Evolutionary conservation across 2,329 filamentous ascomycete genomes (phyloP).

Genomic region (Botrytis paeoniae): DNA sequence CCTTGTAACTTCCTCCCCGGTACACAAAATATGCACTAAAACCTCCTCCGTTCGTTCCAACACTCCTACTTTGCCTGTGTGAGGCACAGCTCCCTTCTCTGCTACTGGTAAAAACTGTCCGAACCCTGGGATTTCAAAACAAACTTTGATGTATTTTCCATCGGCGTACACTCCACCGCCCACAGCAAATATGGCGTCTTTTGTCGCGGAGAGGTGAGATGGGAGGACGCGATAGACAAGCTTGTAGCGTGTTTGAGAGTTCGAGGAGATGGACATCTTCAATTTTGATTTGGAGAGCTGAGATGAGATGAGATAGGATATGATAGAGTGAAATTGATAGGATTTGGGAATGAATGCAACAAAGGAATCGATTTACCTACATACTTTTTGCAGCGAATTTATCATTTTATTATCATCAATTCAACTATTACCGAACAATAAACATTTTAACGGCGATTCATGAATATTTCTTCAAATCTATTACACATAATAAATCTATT

Average conservation of each 20-base stretch:
- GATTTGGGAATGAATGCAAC: neutral
- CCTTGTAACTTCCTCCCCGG: slow-evolving; percentile 53
- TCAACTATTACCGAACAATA: neutral
- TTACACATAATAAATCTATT: neutral
- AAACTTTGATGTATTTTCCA: slow-evolving; percentile 53
- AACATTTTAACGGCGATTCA: neutral
- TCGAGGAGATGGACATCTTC: neutral
- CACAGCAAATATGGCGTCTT: slow-evolving; percentile 54
- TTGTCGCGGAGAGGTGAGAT: slow-evolving; percentile 46
- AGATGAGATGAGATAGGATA: neutral
- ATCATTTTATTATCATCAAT: neutral
- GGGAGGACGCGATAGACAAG: slow-evolving; percentile 52
- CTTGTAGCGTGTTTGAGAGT: slow-evolving; percentile 32
- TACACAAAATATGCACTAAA: slow-evolving; percentile 59
- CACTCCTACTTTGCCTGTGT: slow-evolving; percentile 55
- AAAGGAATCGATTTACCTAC: neutral
- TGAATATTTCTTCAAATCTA: neutral
- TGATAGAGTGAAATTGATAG: neutral
- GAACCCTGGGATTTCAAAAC: slow-evolving; percentile 50
- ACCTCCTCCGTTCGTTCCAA: slow-evolving; percentile 60
- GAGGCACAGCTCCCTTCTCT: slow-evolving; percentile 54
- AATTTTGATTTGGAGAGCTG: neutral
- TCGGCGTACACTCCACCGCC: slow-evolving; percentile 52
- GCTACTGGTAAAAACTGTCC: slow-evolving; percentile 65
- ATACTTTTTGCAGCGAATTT: neutral